A percentile compares a stretch with the other conserved stretches of the same genome.
These are phyloP conservation scores for Ophiobolus disseminans DNA, from an alignment of 2,329 filamentous ascomycete species.

Conservation along the genomic window DNA sequence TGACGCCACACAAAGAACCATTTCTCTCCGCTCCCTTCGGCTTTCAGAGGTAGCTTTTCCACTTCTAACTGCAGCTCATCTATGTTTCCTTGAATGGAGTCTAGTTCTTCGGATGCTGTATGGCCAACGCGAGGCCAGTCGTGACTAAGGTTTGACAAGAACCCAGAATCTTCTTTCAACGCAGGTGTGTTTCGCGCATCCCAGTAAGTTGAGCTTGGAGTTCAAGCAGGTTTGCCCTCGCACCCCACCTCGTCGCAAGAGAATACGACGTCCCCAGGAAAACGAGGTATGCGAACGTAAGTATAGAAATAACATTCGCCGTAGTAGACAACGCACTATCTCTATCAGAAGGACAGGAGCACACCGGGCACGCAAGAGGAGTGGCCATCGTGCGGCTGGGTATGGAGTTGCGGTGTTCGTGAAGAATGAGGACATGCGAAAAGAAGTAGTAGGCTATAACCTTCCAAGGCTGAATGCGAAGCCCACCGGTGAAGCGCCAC, in stretches of 20 bases:
- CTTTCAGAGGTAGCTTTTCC: neutral
- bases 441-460: no score
- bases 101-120: neutral
- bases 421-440: no score
- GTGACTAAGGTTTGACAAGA: no score
- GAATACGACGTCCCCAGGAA: neutral
- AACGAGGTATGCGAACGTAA: neutral
- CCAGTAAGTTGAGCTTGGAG: neutral
- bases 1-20: neutral
- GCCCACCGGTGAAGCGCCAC: no score
- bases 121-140: neutral
- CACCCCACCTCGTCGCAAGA: neutral
- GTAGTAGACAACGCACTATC: neutral
- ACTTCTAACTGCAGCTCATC: neutral
- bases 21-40: neutral
- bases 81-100: neutral
- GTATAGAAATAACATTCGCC: neutral
- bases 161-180: no score
- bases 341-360: neutral
- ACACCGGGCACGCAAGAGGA: neutral
- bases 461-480: no score
- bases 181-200: no score
- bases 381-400: no score
- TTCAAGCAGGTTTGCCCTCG: neutral
- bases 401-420: no score